Base-by-base conservation (phyloP, 768 basidiomycete genomes). In the Pleurotus giganteus region DNA sequence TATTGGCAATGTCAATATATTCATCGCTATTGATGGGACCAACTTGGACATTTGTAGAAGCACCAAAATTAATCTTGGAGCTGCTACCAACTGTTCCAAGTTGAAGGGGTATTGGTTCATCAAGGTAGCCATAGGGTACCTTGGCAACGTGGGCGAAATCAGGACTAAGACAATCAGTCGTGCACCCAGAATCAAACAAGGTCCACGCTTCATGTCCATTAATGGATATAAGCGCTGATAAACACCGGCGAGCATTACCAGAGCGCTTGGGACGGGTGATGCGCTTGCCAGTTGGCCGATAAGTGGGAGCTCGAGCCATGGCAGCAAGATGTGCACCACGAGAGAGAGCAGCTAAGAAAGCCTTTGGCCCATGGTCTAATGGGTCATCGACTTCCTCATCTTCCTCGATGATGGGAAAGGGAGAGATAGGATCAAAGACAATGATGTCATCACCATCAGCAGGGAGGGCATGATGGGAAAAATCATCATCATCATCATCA, bases 1-100 rank as follows among this genome's bases (percentile, higher is more conserved):
- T 60, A 34, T 76, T 76, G 0, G 60, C 64, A 3, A 76, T 55
- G 49, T 75, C 68, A 1, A 73, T 56, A 31, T 73, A 72, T 26
- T 51, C 31, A 1, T 27, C 21, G 1, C 13, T 26, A 0, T 54
- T 42, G 1, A 62, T 26, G 0, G 47, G 34, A 6, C 56, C 58
- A 2, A 66, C 23, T 1, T 6, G 3, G 0, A 71, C 23, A 0
- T 50, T 8, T 2, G 60, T 57, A 4, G 60, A 47, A 0, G 63
- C 43, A 0, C 71, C 69, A 55, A 65, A 66, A 12, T 66, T 65
- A 6, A 74, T 66, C 1, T 54, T 59, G 0, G 71, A 63, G 2
- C 61, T 57, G 41, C 70, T 72, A 0, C 73, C 69, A 0, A 65
- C 55, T 0, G 64, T 69, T 1, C 71, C 71, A 9, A 75, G 49